Percentiles rank a stretch among this genome's conserved stretches.
Conservation (phyloP, 371 early-diverging fungal genomes). For the Mucor velutinosus region DNA sequence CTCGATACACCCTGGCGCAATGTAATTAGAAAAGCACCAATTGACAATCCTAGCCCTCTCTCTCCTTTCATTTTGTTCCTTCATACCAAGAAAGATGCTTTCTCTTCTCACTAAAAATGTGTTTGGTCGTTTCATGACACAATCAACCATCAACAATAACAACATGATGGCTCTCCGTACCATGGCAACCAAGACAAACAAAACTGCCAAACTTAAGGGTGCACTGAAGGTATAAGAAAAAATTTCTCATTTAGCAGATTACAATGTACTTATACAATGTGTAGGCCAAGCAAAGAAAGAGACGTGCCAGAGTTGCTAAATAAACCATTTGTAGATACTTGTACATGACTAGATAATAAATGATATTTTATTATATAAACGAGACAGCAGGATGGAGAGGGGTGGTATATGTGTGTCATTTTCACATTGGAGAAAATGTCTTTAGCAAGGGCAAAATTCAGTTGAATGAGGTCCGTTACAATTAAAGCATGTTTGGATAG, state of each 20-base stretch:
- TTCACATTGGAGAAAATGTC: neutral
- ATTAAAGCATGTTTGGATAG: constrained; percentile 33
- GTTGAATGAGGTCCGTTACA: constrained; percentile 53
- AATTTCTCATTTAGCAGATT: neutral
- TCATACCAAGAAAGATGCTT: neutral
- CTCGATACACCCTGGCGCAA: too few species aligned
- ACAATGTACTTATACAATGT: neutral
- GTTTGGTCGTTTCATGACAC: constrained; percentile 11
- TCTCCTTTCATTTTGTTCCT: neutral
- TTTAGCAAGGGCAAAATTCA: constrained; percentile 52
- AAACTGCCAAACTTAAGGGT: constrained; percentile 12
- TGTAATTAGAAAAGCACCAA: too few species aligned
- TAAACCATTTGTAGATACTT: neutral
- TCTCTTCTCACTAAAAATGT: constrained; percentile 7
- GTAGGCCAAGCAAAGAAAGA: constrained; percentile 14
- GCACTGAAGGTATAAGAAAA: constrained; percentile 4
- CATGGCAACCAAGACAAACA: constrained; percentile 10
- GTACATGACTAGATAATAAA: neutral
- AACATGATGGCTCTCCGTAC: constrained; percentile 1
- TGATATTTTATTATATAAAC: neutral
- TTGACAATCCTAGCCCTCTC: neutral
- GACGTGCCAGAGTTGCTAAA: constrained; percentile 13
- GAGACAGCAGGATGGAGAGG: neutral
- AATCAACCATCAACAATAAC: neutral
- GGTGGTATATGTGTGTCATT: neutral